Percentiles rank a stretch among this genome's conserved stretches.
These are phyloP conservation scores for Rosa rugosa DNA, from an alignment of 306 rosid genomes.

Conservation along the genomic window DNA sequence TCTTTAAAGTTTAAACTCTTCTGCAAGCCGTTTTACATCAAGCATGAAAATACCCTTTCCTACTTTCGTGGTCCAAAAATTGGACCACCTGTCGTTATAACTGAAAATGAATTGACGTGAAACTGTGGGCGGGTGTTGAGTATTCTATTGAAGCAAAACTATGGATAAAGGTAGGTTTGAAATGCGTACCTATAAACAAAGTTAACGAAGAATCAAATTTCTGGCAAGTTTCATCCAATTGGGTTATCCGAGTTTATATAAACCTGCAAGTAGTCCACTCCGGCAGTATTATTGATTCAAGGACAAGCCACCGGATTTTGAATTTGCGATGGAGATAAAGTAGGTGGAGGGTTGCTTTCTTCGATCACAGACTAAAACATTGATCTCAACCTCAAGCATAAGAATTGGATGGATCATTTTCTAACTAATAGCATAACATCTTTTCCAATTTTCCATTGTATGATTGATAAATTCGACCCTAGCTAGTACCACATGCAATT, in stretches of 20 bases:
- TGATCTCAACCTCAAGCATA: not conserved
- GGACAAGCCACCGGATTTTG: not conserved
- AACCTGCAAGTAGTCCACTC: not conserved
- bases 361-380: constrained; percentile 1
- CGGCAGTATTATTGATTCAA: not conserved
- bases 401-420: not conserved
- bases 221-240: not conserved
- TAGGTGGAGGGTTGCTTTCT: constrained; percentile 35
- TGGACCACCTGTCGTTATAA: not conserved
- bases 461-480: not conserved
- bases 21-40: not conserved
- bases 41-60: not conserved
- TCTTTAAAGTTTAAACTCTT: too few species aligned
- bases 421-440: not conserved
- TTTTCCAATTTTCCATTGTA: not conserved
- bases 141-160: not conserved
- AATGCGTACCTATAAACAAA: not conserved
- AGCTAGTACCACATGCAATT: not conserved
- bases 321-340: constrained; percentile 11
- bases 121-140: not conserved
- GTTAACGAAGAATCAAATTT: not conserved
- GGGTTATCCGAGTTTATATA: constrained; percentile 4
- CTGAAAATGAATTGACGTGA: not conserved
- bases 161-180: constrained; percentile 2
- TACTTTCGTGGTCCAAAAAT: not conserved